These are phyloP conservation scores for Citrullus mucosospermus DNA, from an alignment of 306 rosid genomes.

Conservation along the genomic window DNA sequence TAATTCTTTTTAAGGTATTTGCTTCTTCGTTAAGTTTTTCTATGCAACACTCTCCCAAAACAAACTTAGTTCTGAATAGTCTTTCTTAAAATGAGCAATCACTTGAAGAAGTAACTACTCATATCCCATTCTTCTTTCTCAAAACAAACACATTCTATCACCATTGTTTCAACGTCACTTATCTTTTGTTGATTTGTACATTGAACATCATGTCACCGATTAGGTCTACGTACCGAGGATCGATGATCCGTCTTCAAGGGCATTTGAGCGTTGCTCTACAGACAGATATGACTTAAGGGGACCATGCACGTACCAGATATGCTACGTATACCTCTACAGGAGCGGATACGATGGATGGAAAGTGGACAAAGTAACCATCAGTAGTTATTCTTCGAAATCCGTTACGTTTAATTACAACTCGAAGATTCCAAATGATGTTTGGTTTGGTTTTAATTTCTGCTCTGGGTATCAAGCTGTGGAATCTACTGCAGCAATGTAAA, in stretches of 20 bases:
- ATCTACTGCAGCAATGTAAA: conserved; percentile 13
- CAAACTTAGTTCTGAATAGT: not conserved
- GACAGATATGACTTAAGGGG: conserved; percentile 60
- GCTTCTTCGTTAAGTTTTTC: too few relatives aligned
- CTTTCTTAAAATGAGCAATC: not conserved
- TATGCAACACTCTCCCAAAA: not conserved
- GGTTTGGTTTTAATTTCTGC: conserved; percentile 71
- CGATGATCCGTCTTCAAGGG: conserved; percentile 41
- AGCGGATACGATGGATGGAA: conserved; percentile 78
- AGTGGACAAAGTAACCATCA: conserved; percentile 48
- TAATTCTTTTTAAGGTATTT: too few relatives aligned
- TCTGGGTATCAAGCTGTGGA: conserved; percentile 8
- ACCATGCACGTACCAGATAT: conserved; percentile 55
- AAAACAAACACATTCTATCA: not conserved
- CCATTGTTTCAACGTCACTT: not conserved
- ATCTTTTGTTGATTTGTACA: not conserved
- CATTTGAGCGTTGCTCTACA: conserved; percentile 74
- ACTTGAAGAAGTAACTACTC: not conserved
- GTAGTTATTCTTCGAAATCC: conserved; percentile 22
- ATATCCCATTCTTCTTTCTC: not conserved
- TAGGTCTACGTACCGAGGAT: conserved; percentile 65
- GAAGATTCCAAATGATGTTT: conserved; percentile 39
- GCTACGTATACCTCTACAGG: conserved; percentile 58
- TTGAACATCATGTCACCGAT: not conserved
- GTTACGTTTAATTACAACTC: conserved; percentile 39